Conservation (phyloP, 2,329 filamentous ascomycete species). For the Fusarium musae region DNA sequence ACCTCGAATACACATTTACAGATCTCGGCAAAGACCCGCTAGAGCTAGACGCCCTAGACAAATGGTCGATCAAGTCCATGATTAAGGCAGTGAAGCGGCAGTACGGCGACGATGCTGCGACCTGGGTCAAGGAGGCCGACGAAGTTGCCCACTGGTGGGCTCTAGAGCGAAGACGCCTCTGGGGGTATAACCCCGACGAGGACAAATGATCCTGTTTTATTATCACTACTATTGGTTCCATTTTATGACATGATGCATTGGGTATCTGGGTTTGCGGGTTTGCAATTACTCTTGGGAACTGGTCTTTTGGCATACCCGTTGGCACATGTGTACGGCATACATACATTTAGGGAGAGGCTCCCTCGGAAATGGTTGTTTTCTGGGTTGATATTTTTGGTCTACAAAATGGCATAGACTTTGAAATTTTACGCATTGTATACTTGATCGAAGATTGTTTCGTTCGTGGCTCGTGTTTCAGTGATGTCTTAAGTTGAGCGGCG, state of each 20-base stretch:
- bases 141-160: conserved; percentile 38
- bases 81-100: conserved; percentile 40
- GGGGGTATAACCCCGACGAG: conserved; percentile 32
- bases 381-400: neutral
- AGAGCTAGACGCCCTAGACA: conserved; percentile 41
- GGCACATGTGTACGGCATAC: conserved; percentile 30
- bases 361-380: conserved; percentile 19
- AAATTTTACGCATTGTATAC: neutral
- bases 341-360: conserved; percentile 29
- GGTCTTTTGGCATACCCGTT: conserved; percentile 22
- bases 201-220: conserved; percentile 11
- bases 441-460: neutral
- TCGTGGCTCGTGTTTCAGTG: neutral
- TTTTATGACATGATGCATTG: conserved; percentile 35
- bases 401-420: conserved; percentile 22
- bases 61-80: conserved; percentile 42
- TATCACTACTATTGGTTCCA: conserved; percentile 2
- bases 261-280: conserved; percentile 17
- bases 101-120: conserved; percentile 36
- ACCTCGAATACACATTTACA: conserved; percentile 49
- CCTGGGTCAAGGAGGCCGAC: conserved; percentile 44
- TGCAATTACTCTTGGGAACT: conserved; percentile 14
- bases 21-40: conserved; percentile 44
- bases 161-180: conserved; percentile 35
- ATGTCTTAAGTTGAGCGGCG: neutral